Base-by-base conservation (phyloP, 305 asterid species). In the Ajuga reptans region DNA sequence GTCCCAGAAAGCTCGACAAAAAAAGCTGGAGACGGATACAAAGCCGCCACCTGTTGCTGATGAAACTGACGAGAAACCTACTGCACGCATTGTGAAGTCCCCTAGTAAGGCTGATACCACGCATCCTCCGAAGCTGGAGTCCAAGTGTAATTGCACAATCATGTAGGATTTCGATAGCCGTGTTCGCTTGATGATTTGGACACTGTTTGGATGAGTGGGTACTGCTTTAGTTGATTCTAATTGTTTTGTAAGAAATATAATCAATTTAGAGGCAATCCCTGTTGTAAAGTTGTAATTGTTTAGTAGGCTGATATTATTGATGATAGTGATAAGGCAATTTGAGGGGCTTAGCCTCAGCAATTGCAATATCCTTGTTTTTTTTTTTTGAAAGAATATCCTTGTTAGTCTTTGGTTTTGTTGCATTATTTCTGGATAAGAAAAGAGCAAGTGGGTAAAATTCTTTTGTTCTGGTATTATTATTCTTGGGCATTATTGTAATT, bases 111-210 rank as follows among this genome's bases (percentile, higher is more conserved):
- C 59, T 18, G 87, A 86, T 63, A 81, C 77, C 74, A 49, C 71
- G 77, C 83, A 84, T 78, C 96, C 96, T 74, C 97, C 91, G 37
- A 90, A 86, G 86, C 87, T 81, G 46, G 99, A 93, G 81, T 93
- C 99, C 33, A 93, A 91, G 83, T 93, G 99, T 79, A 93, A 93
- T 61, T 93, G 99, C 86, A 75, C 80, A 72, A 90, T 93, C 72
- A 93, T 93, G 98, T 90, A 81, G 73, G 14, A 57, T 47, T 50
- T 50, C 49, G n/a, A 56, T 42, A 47, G 49, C 58, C 27, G 50
- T 24, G 77, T 58, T 54, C 56, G 70, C 64, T 67, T 41, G 55
- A 11, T 66, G 43, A 67, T 66, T 41, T 66, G 42, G 56, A 58
- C 69, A 69, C 63, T 75, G 72, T 69, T 74, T 81, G 73, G 80